Evolutionary conservation across 2,329 filamentous ascomycete genomes (phyloP).

Genomic region (Beauveria bassiana): DNA sequence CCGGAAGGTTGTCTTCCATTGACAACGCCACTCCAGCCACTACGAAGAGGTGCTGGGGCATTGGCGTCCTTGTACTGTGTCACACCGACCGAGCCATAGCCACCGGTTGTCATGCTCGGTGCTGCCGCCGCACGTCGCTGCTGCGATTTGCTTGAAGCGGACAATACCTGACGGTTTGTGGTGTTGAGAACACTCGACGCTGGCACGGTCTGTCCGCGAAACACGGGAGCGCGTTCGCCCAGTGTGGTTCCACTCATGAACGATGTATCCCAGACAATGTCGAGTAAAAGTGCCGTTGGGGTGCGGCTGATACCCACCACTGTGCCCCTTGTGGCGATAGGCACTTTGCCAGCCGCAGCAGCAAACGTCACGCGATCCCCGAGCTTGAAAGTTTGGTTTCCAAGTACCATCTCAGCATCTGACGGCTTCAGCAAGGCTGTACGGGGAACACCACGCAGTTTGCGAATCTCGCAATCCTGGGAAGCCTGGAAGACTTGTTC

Average conservation of each 20-base stretch:
- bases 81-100: slow-evolving; percentile 51
- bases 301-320: slow-evolving; percentile 93
- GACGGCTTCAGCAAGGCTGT: slow-evolving; percentile 85
- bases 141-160: slow-evolving; percentile 44
- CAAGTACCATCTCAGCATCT: slow-evolving; percentile 88
- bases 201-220: slow-evolving; percentile 88
- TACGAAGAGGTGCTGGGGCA: slow-evolving; percentile 46
- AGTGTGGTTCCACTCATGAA: slow-evolving; percentile 98
- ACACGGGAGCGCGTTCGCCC: slow-evolving; percentile 81
- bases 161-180: slow-evolving; percentile 71
- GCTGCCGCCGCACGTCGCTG: slow-evolving; percentile 43
- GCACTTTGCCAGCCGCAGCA: slow-evolving; percentile 86
- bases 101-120: slow-evolving; percentile 41
- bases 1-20: slow-evolving; percentile 37
- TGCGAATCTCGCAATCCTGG: slow-evolving; percentile 52
- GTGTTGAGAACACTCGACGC: slow-evolving; percentile 85
- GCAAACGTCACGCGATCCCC: slow-evolving; percentile 93
- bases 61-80: slow-evolving; percentile 54
- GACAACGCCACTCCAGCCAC: slow-evolving; percentile 50
- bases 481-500: slow-evolving; percentile 52
- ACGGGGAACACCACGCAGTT: slow-evolving; percentile 73
- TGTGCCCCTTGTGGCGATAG: slow-evolving; percentile 83
- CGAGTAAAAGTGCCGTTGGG: slow-evolving; percentile 70
- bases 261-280: slow-evolving; percentile 86
- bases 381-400: slow-evolving; percentile 73